Evolutionary conservation across 768 basidiomycete genomes (phyloP), one percentile per base, ranked within the genome.

Genomic region (Filobasidium wieringae): DNA sequence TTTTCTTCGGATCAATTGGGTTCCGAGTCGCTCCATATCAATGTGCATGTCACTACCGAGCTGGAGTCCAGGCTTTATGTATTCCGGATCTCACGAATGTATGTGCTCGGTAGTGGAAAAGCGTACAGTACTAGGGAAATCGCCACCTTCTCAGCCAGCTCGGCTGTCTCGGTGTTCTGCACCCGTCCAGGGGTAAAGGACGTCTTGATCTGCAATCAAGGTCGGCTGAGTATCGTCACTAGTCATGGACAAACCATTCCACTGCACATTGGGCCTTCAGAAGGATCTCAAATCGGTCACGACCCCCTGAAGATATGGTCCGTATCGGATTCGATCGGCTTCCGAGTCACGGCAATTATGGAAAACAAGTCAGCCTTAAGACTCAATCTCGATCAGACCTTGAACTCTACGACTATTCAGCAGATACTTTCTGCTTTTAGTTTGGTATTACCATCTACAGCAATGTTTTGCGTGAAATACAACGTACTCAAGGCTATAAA

Each of bases 141-240:
- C 4, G 17, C 17, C 19, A 40, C 36, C 1, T 19, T 52, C 22
- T 40, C 34, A 7, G 60, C 55, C 19, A 19, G 40, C 1, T 80
- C 83, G 1, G 78, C 80, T 0, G 76, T 79, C 0, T 75, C 86
- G 2, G 72, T 90, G 36, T 76, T 79, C 19, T 80, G 82, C 1
- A 85, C 84, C 2, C 81, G 90, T 19, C 73, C 74, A 7, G 74
- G 77, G 14, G 77, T 88, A 14, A 78, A 78, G 68, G 91, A 95
- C 70, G 75, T 90, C 9, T 72, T 93, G 4, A 72, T 85, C 15
- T 30, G 22, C 2, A 22, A 26, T 72, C 76, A 80, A 47, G 78
- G 82, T 30, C 70, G 70, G 8, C 71, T 88, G 9, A 71, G 75
- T 0, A 66, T 90, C 3, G 72, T 85, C 36, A 86, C 84, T 0